Conservation (phyloP, 768 basidiomycete species). For the Chalciporus chontae region DNA sequence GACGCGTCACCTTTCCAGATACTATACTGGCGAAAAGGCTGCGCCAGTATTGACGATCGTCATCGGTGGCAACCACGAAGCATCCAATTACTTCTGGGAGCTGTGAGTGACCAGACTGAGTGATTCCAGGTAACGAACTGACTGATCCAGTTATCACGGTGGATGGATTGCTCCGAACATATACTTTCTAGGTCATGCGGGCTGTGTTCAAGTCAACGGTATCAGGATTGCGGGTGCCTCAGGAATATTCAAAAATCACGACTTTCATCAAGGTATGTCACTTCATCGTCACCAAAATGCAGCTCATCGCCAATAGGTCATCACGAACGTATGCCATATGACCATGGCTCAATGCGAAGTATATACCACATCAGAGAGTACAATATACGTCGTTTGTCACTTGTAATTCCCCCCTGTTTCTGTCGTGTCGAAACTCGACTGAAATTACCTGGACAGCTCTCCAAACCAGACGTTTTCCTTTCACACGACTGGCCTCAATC, state of each 20-base stretch:
- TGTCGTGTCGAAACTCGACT: background rate
- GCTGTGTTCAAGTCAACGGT: conserved; percentile 84
- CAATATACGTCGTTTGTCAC: conserved; percentile 72
- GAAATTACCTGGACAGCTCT: conserved; percentile 39
- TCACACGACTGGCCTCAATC: conserved; percentile 96
- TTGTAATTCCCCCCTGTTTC: conserved; percentile 39
- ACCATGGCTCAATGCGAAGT: conserved; percentile 65
- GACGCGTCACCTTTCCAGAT: conserved; percentile 42
- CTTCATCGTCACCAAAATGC: background rate
- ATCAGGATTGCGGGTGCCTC: conserved; percentile 86
- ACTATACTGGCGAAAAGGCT: conserved; percentile 78
- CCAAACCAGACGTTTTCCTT: conserved; percentile 71
- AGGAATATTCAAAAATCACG: conserved; percentile 81
- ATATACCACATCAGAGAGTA: conserved; percentile 91
- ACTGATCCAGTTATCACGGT: conserved; percentile 73
- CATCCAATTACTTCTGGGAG: conserved; percentile 96
- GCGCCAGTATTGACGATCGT: conserved; percentile 89
- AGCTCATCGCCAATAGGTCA: conserved; percentile 48
- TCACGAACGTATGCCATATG: conserved; percentile 81
- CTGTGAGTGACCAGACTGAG: conserved; percentile 49
- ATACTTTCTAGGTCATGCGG: conserved; percentile 92
- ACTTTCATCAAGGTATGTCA: conserved; percentile 63
- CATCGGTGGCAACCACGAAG: conserved; percentile 98
- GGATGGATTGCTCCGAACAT: conserved; percentile 97
- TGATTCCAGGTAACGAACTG: background rate